Base-by-base conservation (phyloP, 768 basidiomycete species). In the Trametes meyenii region DNA sequence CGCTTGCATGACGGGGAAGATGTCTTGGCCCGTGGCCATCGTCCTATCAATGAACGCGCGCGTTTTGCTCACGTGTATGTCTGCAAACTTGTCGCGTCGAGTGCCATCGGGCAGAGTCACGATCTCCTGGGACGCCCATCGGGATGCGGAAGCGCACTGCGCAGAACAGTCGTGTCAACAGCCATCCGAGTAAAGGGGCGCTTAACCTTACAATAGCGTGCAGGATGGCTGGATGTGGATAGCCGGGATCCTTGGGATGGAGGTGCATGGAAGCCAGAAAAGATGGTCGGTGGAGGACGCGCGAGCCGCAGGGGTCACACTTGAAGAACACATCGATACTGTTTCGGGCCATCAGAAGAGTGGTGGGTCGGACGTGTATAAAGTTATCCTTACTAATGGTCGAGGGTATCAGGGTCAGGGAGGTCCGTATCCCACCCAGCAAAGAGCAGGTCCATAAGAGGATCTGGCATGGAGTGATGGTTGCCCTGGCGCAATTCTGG, bases 281-380 rank as follows among this genome's bases (percentile, higher is more conserved):
- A 10, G 89, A 87, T 13, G 88, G 84, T 11, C 85, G 84, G 71
- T 96, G 93, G 38, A 97, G 77, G 52, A 96, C 86, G 48, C 91
- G 84, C 24, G 93, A 88, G 48, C 90, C 86, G 69, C 92, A 93
- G 44, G 94, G 93, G 71, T 95, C 93, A 67, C 87, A 88, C 70
- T 85, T 85, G 74, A 96, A 97, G 76, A 94, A 97, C 12, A 90
- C 79, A 38, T 94, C 91, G 69, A 96, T 84, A 63, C 92, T 94
- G 66, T 35, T 29, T n/a, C 17, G n/a, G 12, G 16, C n/a, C n/a
- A 16, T 48, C 52, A 45, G 40, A n/a, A 23, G 19, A 11, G 21
- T 17, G 13, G 16, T 48, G 6, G 21, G 7, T 24, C 7, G 6
- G 17, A 5, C 17, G 17, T 21, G 23, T 3, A 17, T 21, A 38